phyloP scores from a whole-genome alignment of 331 rosid genomes.

The Acacia concinna region DNA sequence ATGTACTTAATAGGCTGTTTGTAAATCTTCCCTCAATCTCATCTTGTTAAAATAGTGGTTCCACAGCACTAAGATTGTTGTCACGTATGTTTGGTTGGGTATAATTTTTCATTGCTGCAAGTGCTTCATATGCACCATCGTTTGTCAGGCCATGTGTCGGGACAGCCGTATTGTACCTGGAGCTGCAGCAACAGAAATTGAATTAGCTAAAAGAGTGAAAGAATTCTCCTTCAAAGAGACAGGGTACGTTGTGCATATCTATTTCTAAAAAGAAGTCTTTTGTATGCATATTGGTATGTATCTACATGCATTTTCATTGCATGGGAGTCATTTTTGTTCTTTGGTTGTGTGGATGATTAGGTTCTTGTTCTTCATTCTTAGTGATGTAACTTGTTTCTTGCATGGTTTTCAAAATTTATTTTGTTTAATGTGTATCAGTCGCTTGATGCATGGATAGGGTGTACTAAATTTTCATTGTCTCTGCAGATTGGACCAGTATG shows the following conservation, averaged over 20 bases:
- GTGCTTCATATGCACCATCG: constrained; percentile 18
- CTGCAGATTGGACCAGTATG: constrained; percentile 98
- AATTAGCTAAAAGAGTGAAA: constrained; percentile 81
- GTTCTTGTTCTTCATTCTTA: not conserved
- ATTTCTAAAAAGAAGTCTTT: not conserved
- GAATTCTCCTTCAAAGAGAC: constrained; percentile 92
- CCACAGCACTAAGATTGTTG: not conserved
- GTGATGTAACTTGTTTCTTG: not conserved
- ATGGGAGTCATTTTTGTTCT: not conserved
- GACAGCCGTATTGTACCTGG: constrained; percentile 94
- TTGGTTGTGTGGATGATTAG: not conserved
- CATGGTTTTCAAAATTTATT: not conserved
- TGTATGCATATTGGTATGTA: constrained; percentile 7
- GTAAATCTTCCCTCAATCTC: not conserved
- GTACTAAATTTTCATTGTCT: constrained; percentile 34
- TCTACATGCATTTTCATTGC: not conserved
- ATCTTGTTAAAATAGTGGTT: constrained; percentile 18
- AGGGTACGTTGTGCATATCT: constrained; percentile 51
- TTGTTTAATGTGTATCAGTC: constrained; percentile 20
- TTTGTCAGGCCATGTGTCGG: constrained; percentile 85
- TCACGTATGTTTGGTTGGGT: constrained; percentile 4
- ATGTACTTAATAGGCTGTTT: constrained; percentile 9
- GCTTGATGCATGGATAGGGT: constrained; percentile 14
- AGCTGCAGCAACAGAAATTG: constrained; percentile 97
- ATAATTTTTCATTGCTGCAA: constrained; percentile 6